Conservation (phyloP, 2,329 filamentous ascomycete species). For the Aspergillus texensis region DNA sequence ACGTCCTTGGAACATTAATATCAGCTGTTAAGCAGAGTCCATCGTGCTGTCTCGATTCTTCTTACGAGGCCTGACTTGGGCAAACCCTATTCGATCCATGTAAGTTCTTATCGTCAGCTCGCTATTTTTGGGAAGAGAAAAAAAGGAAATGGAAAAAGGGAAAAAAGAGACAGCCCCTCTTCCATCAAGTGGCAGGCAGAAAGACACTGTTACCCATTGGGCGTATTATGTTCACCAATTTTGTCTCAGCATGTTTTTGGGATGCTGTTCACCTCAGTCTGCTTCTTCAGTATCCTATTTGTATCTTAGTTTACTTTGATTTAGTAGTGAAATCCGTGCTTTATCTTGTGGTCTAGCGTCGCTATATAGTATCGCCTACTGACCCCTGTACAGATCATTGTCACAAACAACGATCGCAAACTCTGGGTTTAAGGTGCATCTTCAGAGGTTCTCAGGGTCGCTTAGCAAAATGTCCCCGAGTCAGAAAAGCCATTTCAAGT, state of each 20-base stretch:
- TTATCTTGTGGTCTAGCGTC: constrained; percentile 5
- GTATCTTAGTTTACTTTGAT: not conserved
- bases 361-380: constrained; percentile 16
- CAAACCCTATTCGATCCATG: constrained; percentile 29
- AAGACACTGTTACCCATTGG: not conserved
- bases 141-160: not conserved
- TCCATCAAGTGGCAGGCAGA: not conserved
- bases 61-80: constrained; percentile 30
- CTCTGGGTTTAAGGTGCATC: constrained; percentile 11
- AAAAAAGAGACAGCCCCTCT: constrained; percentile 2
- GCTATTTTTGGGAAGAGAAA: constrained; percentile 3
- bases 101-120: constrained; percentile 26
- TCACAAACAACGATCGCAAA: constrained; percentile 24
- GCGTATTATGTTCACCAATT: not conserved
- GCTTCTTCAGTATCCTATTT: not conserved
- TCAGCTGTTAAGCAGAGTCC: constrained; percentile 17
- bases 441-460: constrained; percentile 17
- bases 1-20: constrained; percentile 9
- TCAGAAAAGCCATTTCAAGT: constrained; percentile 68
- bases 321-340: constrained; percentile 18
- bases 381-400: constrained; percentile 25
- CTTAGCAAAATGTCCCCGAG: constrained; percentile 57
- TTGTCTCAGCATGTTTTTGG: not conserved
- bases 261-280: not conserved
- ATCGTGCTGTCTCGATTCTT: constrained; percentile 33